Percentiles rank a stretch among this genome's conserved stretches.
phyloP scores from a whole-genome alignment of 768 basidiomycete genomes.

The Mycena venus region DNA sequence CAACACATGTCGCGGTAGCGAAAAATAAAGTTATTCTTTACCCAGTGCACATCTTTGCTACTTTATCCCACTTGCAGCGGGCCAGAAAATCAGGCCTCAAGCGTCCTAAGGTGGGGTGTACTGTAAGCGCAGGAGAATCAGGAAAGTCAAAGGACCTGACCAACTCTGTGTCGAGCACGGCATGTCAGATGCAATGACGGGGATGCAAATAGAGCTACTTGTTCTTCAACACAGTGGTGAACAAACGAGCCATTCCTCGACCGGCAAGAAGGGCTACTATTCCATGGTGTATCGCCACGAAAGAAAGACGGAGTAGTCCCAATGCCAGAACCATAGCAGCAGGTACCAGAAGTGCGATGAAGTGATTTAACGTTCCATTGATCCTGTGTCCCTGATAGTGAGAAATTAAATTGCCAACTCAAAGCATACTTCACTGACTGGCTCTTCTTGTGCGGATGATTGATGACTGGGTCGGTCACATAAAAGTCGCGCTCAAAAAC shows the following conservation, averaged over 20 bases:
- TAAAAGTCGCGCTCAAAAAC: conserved; percentile 67
- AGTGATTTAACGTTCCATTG: conserved; percentile 59
- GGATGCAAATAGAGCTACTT: too few relatives aligned
- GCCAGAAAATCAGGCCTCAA: conserved; percentile 77
- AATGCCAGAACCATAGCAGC: conserved; percentile 50
- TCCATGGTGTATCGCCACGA: conserved; percentile 70
- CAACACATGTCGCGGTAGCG: conserved; percentile 8
- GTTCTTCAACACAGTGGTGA: conserved; percentile 51
- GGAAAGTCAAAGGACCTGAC: conserved; percentile 46
- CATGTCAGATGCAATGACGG: conserved; percentile 63
- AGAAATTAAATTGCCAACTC: not conserved
- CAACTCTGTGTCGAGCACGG: conserved; percentile 67
- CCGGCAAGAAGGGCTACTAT: conserved; percentile 62
- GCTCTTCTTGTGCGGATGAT: conserved; percentile 61
- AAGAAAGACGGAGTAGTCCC: conserved; percentile 58
- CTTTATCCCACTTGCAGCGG: conserved; percentile 72
- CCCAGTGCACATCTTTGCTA: conserved; percentile 66
- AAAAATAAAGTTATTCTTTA: conserved; percentile 37
- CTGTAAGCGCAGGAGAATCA: conserved; percentile 14
- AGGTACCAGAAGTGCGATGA: conserved; percentile 63
- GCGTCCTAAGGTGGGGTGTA: conserved; percentile 52
- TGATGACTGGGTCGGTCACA: conserved; percentile 65
- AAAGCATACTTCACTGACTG: conserved; percentile 54
- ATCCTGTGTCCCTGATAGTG: conserved; percentile 52
- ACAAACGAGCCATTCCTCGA: conserved; percentile 44